Evolutionary conservation across 148 eudicot genomes (phyloP).

Genomic region (Silene latifolia): DNA sequence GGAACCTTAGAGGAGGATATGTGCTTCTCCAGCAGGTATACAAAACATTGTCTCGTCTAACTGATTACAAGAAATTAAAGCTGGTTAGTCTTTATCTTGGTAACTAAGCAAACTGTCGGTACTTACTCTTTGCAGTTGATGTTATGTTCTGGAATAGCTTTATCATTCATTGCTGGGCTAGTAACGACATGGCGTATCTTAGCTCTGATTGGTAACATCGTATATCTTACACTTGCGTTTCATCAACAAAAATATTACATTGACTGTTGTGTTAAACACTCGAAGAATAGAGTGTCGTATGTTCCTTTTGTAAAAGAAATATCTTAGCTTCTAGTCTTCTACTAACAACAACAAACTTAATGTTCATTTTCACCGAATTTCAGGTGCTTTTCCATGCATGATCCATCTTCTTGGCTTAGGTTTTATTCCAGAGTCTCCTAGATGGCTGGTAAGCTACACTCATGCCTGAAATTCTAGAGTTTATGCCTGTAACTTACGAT

Average conservation of each 20-base stretch:
- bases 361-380: conserved; percentile 1
- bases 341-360: not conserved
- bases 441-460: conserved; percentile 56
- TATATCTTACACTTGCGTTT: not conserved
- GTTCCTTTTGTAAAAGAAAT: too few relatives aligned
- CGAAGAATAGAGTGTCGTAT: too few relatives aligned
- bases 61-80: not conserved
- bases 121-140: conserved; percentile 27
- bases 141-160: conserved; percentile 33
- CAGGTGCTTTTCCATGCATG: conserved; percentile 49
- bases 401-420: conserved; percentile 44
- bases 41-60: not conserved
- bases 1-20: conserved; percentile 45
- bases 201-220: conserved; percentile 39
- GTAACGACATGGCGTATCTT: conserved; percentile 39
- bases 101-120: not conserved
- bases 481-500: not conserved
- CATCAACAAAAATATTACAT: not conserved
- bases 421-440: conserved; percentile 68
- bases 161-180: conserved; percentile 36
- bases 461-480: not conserved
- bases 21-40: conserved; percentile 34
- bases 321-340: too few relatives aligned
- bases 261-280: too few relatives aligned
- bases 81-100: not conserved